Percentiles rank a stretch among this genome's conserved stretches.
phyloP scores from a whole-genome alignment of 2,329 filamentous ascomycete species.

The Phaeoacremonium minimum region DNA sequence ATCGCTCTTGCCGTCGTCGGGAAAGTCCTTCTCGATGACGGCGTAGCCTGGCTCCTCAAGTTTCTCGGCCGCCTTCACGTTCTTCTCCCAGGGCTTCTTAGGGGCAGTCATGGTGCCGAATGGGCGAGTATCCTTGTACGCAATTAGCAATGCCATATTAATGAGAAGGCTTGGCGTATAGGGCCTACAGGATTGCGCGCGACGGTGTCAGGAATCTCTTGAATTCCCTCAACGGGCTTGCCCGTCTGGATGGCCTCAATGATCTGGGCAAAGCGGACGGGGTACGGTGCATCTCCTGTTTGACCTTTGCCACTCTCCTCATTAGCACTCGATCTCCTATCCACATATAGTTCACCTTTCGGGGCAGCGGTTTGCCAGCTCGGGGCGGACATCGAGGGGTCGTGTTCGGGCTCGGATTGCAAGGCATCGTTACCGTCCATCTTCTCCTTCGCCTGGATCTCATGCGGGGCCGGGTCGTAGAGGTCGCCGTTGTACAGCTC shows the following conservation, averaged over 20 bases:
- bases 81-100: conserved; percentile 76
- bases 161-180: neutral
- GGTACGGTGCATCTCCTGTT: conserved; percentile 60
- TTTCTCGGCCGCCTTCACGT: conserved; percentile 21
- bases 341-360: conserved; percentile 40
- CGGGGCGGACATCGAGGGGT: conserved; percentile 9
- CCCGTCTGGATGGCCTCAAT: conserved; percentile 80
- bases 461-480: neutral
- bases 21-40: neutral
- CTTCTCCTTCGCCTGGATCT: neutral
- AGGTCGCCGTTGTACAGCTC: conserved; percentile 2
- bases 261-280: conserved; percentile 78
- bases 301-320: conserved; percentile 11
- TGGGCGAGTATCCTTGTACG: conserved; percentile 37
- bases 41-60: neutral
- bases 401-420: conserved; percentile 2
- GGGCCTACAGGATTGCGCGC: conserved; percentile 59
- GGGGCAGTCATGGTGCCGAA: conserved; percentile 43
- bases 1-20: no score
- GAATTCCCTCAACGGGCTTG: conserved; percentile 80
- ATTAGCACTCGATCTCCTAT: conserved; percentile 23
- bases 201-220: conserved; percentile 78
- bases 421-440: conserved; percentile 1
- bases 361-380: conserved; percentile 48
- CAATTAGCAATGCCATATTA: neutral